Evolutionary conservation across 495 filamentous ascomycete species (phyloP), one percentile per base, ranked within the genome.

Genomic region (Aspergillus cavernicola): DNA sequence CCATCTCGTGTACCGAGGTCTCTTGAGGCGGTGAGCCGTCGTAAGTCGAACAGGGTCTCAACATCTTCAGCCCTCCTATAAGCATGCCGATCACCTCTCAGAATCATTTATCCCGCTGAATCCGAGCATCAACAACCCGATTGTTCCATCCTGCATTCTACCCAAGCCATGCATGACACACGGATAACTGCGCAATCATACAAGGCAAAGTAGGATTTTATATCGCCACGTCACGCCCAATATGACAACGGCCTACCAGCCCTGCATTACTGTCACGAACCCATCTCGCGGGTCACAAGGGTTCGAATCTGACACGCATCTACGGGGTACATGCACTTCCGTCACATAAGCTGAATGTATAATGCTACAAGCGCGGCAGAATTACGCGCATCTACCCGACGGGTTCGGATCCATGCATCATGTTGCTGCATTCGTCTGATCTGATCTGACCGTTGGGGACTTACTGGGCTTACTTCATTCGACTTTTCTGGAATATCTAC

Each of bases 221-320:
- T 44, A 46, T 46, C 43, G 43, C 43, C 43, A 46, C 43, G 43
- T 8, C 9, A 19, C 1, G 1, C 11, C 9, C 28, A 15, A 3
- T 46, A 46, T 5, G 35, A 20, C 43, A 46, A 22, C 43, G 26
- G 43, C 43, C 28, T 22, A 18, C 43, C 43, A 46, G 28, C 43
- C 15, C 29, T 22, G 28, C 28, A n/a, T 10, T n/a, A 20, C 28
- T 3, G 28, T 46, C 29, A 46, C 43, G 29, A 46, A 46, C 43
- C 22, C 43, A 46, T 46, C 28, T 10, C 41, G 26, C 39, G 39
- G n/a, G 13, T 16, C 24, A 15, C 44, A n/a, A 15, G 11, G 18
- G 29, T 23, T 7, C 13, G 22, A 18, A 13, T 42, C 39, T 42
- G 42, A 47, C 31, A 36, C 11, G 31, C 19, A 9, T 47, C 29